Evolutionary conservation across 1,139 yeast genomes (phyloP), one percentile per base, ranked within the genome.

Genomic region (Pneumocystis oryctolagi): DNA sequence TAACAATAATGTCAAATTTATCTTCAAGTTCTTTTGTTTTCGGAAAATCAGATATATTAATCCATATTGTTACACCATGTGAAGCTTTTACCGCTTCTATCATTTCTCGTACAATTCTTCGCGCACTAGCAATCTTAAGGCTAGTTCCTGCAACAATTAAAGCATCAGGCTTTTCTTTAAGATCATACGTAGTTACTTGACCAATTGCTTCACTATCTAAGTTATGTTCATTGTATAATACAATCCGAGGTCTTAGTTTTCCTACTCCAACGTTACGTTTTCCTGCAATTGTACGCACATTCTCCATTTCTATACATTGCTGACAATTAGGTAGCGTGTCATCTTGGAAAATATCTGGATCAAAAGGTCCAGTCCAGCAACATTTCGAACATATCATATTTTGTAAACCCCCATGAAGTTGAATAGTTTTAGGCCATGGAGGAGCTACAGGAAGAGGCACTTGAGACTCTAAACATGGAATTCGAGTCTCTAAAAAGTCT

Each of bases 331-430:
- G 89, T 63, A 84, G 78, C 59, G 74, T 75, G 0, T 89, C 89
- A 28, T 75, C 74, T 59, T 69, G 72, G 61, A 79, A 79, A 70
- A 77, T 77, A 39, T 79, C 79, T 20, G 77, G 73, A 40, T 78
- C 79, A 96, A 97, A 90, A 40, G 78, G 77, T 68, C 77, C 83
- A 32, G 74, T 75, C 58, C 77, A 71, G 66, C 79, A 80, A 72
- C 97, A 92, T 61, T 78, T 78, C 12, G 89, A 84, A 71, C 96
- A 89, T 32, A 84, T 76, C 64, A 92, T 76, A 63, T 80, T 79
- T 70, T 87, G 88, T 62, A 92, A 77, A 72, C 89, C 90, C 1
- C 98, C 98, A 71, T 92, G 98, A 56, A 92, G 76, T 73, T 89
- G 97, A 12, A 90, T 84, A 25, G 88, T 95, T 68, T 89, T 90